Percentiles rank a stretch among this genome's conserved stretches.
These are phyloP conservation scores for Geosiphon pyriformis DNA, from an alignment of 192 early-diverging fungal species.

Conservation along the genomic window DNA sequence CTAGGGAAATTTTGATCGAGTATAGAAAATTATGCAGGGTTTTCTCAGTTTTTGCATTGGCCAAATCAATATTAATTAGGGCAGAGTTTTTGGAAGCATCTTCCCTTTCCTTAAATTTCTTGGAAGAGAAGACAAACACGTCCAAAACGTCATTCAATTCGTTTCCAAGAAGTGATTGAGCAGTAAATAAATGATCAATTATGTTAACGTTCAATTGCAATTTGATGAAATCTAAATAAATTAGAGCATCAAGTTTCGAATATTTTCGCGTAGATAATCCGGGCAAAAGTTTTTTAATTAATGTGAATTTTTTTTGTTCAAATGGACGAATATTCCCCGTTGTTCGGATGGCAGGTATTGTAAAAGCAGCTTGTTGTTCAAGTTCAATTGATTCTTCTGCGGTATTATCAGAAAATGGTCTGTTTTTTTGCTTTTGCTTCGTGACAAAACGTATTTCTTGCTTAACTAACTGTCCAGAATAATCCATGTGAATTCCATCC, in stretches of 20 bases:
- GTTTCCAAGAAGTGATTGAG: slow-evolving; percentile 65
- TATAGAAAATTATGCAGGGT: slow-evolving; percentile 35
- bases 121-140: slow-evolving; percentile 46
- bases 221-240: slow-evolving; percentile 50
- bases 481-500: slow-evolving; percentile 24
- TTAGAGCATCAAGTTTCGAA: slow-evolving; percentile 42
- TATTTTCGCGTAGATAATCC: slow-evolving; percentile 27
- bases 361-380: slow-evolving; percentile 41
- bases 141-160: slow-evolving; percentile 75
- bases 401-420: background rate
- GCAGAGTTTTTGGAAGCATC: background rate
- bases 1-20: slow-evolving; percentile 53
- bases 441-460: slow-evolving; percentile 52
- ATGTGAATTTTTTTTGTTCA: slow-evolving; percentile 29
- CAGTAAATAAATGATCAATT: slow-evolving; percentile 73
- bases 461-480: slow-evolving; percentile 42
- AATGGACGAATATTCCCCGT: slow-evolving; percentile 33
- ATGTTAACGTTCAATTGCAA: slow-evolving; percentile 58
- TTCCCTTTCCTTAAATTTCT: slow-evolving; percentile 24
- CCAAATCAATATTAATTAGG: background rate
- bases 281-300: slow-evolving; percentile 21
- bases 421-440: slow-evolving; percentile 29
- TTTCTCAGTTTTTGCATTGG: background rate
- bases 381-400: slow-evolving; percentile 26
- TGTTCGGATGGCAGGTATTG: slow-evolving; percentile 48